Percentiles rank a stretch among this genome's conserved stretches.
These are phyloP conservation scores for Claviceps paspali DNA, from an alignment of 2,329 filamentous ascomycete genomes.

Conservation along the genomic window DNA sequence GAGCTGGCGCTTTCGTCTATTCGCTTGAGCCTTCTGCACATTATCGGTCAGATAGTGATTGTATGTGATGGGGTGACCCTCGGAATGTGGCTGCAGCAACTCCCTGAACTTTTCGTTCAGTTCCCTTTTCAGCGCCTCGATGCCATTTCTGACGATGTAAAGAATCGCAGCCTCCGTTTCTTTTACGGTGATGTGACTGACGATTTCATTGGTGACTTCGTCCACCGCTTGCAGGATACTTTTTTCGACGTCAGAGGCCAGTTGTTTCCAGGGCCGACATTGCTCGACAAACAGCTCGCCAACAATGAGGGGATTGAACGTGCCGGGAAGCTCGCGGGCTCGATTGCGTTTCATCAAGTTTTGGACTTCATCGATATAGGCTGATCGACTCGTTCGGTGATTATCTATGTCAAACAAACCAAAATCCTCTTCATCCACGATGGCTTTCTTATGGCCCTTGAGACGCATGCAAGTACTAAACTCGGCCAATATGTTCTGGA, in stretches of 20 bases:
- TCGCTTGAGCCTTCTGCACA: conserved; percentile 15
- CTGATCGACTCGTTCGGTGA: not conserved
- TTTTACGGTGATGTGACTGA: conserved; percentile 7
- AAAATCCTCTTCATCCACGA: conserved; percentile 13
- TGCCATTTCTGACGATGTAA: conserved; percentile 8
- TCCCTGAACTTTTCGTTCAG: conserved; percentile 14
- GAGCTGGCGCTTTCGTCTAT: conserved; percentile 5
- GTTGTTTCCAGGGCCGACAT: conserved; percentile 34
- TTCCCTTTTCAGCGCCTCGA: conserved; percentile 8
- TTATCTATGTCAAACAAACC: too few relatives aligned
- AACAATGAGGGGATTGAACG: conserved; percentile 44
- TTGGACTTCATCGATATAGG: conserved; percentile 11
- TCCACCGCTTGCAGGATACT: conserved; percentile 6
- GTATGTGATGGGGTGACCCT: conserved; percentile 35
- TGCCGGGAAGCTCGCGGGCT: conserved; percentile 42
- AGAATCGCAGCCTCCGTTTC: conserved; percentile 7
- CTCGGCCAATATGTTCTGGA: conserved; percentile 26
- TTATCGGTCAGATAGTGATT: conserved; percentile 29
- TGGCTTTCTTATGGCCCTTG: conserved; percentile 12
- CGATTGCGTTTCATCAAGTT: conserved; percentile 10
- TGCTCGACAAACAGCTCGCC: conserved; percentile 45
- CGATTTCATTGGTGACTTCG: conserved; percentile 3
- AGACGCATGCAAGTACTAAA: conserved; percentile 37
- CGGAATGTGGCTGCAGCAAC: conserved; percentile 1
- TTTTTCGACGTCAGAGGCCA: conserved; percentile 17